Conservation (phyloP, 2,329 filamentous ascomycete species). For the Pochonia chlamydosporia region DNA sequence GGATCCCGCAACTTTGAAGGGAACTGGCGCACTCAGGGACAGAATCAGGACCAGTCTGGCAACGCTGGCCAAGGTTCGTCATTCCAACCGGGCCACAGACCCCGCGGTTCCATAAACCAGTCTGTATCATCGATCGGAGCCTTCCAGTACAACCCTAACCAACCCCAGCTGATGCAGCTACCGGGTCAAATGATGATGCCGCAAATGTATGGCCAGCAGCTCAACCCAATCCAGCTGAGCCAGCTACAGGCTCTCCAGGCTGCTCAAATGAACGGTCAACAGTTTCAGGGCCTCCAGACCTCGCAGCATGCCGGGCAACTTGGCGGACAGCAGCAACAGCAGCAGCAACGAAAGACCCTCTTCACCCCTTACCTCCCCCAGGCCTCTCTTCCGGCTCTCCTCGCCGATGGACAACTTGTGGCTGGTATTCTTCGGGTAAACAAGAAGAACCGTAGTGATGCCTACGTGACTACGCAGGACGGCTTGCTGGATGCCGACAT, state of each 20-base stretch:
- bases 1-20: conserved; percentile 93
- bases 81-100: conserved; percentile 90
- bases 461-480: conserved; percentile 92
- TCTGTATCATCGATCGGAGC: conserved; percentile 78
- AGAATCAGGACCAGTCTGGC: conserved; percentile 53
- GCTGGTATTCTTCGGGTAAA: conserved; percentile 96
- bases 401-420: conserved; percentile 88
- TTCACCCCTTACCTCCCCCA: conserved; percentile 98
- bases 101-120: conserved; percentile 77
- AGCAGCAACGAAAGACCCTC: conserved; percentile 94
- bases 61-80: conserved; percentile 53
- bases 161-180: conserved; percentile 76
- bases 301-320: conserved; percentile 68
- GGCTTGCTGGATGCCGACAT: conserved; percentile 89
- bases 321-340: conserved; percentile 54
- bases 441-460: conserved; percentile 99
- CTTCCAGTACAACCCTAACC: conserved; percentile 78
- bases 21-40: conserved; percentile 85
- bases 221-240: conserved; percentile 81
- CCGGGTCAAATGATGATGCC: conserved; percentile 83
- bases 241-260: conserved; percentile 91
- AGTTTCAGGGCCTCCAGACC: conserved; percentile 59
- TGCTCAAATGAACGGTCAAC: conserved; percentile 74
- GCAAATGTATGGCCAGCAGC: conserved; percentile 80
- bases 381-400: conserved; percentile 82